Evolutionary conservation across 768 basidiomycete species (phyloP).

Genomic region (Boletus sp.): DNA sequence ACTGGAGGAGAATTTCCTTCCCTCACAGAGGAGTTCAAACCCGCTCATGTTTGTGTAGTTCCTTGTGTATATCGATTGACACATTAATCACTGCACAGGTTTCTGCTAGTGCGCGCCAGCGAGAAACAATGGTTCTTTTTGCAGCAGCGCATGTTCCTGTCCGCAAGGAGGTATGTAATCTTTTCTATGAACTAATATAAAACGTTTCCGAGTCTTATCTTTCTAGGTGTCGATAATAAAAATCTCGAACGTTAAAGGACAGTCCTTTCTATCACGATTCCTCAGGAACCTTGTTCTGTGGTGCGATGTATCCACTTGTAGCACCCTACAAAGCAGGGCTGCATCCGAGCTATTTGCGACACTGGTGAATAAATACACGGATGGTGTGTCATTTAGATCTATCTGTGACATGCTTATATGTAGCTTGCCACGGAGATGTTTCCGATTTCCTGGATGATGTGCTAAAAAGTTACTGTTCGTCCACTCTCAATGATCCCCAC

Average conservation of each 20-base stretch:
- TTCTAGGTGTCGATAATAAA: conserved; percentile 41
- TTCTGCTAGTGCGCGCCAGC: conserved; percentile 39
- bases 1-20: conserved; percentile 52
- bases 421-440: conserved; percentile 38
- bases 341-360: conserved; percentile 59
- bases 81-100: conserved; percentile 12
- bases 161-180: conserved; percentile 55
- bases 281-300: conserved; percentile 57
- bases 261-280: conserved; percentile 49
- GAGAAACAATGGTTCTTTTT: conserved; percentile 66
- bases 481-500: conserved; percentile 40
- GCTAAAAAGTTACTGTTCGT: conserved; percentile 48
- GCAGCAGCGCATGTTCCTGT: conserved; percentile 64
- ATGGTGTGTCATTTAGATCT: conserved; percentile 45
- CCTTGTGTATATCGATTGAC: background rate
- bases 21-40: conserved; percentile 37
- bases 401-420: background rate
- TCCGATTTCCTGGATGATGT: conserved; percentile 43
- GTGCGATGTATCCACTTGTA: conserved; percentile 50
- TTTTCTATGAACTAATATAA: background rate
- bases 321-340: conserved; percentile 51
- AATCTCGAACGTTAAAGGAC: conserved; percentile 34
- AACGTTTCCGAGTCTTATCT: background rate
- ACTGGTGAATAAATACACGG: conserved; percentile 74
- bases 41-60: conserved; percentile 48